These are phyloP conservation scores for Acmispon strigosus DNA, from an alignment of 306 rosid genomes.

Conservation along the genomic window DNA sequence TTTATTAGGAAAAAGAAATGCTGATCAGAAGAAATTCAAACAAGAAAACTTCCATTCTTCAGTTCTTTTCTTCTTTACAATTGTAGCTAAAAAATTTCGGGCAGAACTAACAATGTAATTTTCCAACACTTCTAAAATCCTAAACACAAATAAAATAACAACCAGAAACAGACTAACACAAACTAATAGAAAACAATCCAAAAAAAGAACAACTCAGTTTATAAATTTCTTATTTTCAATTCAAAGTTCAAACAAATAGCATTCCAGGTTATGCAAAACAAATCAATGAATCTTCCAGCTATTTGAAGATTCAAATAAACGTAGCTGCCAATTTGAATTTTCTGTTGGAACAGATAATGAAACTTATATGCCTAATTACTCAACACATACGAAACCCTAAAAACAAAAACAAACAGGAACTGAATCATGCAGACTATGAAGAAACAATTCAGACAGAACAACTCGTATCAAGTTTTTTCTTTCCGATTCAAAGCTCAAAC, in stretches of 20 bases:
- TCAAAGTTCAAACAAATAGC: background rate
- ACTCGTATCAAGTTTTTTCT: no score
- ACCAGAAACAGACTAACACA: background rate
- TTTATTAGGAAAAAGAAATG: background rate
- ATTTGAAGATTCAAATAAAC: background rate
- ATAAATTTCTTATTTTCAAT: background rate
- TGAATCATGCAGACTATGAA: no score
- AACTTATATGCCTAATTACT: no score
- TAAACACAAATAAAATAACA: background rate
- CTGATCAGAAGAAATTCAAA: background rate
- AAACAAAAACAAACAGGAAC: no score
- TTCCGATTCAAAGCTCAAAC: background rate
- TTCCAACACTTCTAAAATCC: conserved; percentile 1
- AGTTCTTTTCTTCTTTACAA: background rate
- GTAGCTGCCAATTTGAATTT: no score
- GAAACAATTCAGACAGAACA: no score
- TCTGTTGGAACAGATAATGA: no score
- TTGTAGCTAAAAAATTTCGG: background rate
- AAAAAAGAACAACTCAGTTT: background rate
- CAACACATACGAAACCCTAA: no score
- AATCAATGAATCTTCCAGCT: background rate
- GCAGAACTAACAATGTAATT: background rate
- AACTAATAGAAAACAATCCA: background rate
- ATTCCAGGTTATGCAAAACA: background rate
- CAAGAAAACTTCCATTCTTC: background rate